Conservation (phyloP, 768 basidiomycete genomes). For the Boletus edulis region DNA sequence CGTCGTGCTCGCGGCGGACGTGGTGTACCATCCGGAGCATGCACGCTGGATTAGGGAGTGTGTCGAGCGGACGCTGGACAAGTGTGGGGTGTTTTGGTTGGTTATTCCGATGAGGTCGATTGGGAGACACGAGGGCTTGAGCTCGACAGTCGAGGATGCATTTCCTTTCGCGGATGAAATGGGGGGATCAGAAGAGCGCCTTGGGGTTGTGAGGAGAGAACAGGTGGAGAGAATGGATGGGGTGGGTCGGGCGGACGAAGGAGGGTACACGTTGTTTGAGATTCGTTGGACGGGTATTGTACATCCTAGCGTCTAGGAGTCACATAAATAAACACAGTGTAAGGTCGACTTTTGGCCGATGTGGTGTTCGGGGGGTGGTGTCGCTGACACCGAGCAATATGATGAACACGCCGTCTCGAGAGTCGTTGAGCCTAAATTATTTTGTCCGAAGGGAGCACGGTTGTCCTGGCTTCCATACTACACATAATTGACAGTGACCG, state of each 20-base stretch:
- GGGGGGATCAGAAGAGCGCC: slow-evolving; percentile 11
- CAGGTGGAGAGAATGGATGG: slow-evolving; percentile 49
- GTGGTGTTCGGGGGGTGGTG: too few relatives aligned
- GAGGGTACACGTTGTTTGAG: slow-evolving; percentile 63
- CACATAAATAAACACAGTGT: too few relatives aligned
- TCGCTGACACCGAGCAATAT: too few relatives aligned
- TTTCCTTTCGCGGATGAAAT: slow-evolving; percentile 35
- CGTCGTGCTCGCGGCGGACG: slow-evolving; percentile 74
- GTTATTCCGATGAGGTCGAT: slow-evolving; percentile 67
- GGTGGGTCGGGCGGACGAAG: slow-evolving; percentile 67
- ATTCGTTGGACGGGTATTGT: slow-evolving; percentile 51
- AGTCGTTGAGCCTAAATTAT: too few relatives aligned
- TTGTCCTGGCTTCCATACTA: too few relatives aligned
- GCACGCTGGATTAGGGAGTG: slow-evolving; percentile 67
- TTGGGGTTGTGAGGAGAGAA: slow-evolving; percentile 49
- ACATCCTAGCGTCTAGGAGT: too few relatives aligned
- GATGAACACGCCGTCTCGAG: too few relatives aligned
- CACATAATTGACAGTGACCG: too few relatives aligned
- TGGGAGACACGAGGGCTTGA: slow-evolving; percentile 60
- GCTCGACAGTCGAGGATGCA: slow-evolving; percentile 50
- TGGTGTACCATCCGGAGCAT: slow-evolving; percentile 72
- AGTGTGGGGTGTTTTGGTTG: slow-evolving; percentile 63
- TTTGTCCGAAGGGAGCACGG: too few relatives aligned
- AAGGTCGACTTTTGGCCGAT: too few relatives aligned
- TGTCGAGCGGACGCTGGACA: slow-evolving; percentile 47